A percentile compares a stretch with the other conserved stretches of the same genome.
Evolutionary conservation across 108 stramenopile genomes (phyloP).

Genomic region (Nannochloropsis gaditana): DNA sequence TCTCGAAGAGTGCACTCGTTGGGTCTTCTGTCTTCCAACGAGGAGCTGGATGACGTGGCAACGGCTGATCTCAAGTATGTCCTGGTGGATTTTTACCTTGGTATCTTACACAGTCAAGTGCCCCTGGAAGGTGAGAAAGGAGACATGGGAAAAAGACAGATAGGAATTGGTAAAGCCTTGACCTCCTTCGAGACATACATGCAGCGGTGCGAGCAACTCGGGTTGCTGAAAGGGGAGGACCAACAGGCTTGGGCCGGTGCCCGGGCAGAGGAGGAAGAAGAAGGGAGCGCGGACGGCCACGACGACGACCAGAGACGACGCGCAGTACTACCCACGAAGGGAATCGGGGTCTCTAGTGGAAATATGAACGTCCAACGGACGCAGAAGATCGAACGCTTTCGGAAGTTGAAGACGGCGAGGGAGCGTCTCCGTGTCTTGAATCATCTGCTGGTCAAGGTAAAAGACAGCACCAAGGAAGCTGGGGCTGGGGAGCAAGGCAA

Average conservation of each 20-base stretch:
- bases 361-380: neutral
- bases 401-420: neutral
- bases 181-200: neutral
- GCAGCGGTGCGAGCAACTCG: neutral
- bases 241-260: neutral
- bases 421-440: neutral
- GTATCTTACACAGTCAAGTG: neutral
- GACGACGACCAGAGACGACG: neutral
- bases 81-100: slow-evolving; percentile 20
- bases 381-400: neutral
- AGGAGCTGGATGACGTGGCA: slow-evolving; percentile 26
- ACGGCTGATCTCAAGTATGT: slow-evolving; percentile 21
- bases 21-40: slow-evolving; percentile 22
- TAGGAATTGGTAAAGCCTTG: neutral
- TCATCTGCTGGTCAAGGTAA: neutral
- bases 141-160: neutral
- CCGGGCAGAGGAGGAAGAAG: neutral
- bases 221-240: neutral
- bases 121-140: neutral
- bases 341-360: neutral
- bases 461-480: neutral
- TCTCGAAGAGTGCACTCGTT: neutral
- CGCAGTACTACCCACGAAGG: neutral
- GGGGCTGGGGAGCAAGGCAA: neutral
- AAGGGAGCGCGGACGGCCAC: neutral